Conservation (phyloP, 495 filamentous ascomycete genomes). For the Aspergillus haitiensis region DNA sequence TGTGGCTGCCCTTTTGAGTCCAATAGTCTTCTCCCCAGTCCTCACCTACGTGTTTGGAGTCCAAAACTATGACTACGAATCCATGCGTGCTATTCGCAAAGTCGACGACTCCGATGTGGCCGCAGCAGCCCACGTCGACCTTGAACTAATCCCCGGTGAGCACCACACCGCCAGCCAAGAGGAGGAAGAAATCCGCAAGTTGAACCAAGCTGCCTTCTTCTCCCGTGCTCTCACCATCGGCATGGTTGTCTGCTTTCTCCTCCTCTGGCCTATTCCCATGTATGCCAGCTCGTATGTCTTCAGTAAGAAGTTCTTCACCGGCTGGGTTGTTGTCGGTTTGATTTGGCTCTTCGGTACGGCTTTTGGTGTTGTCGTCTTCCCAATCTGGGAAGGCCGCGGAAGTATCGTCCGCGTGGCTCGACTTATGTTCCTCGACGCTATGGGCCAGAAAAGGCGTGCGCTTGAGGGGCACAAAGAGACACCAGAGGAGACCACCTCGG, state of each 20-base stretch:
- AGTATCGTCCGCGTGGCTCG: conserved; percentile 65
- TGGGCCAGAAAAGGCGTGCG: conserved; percentile 52
- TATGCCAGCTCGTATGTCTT: conserved; percentile 87
- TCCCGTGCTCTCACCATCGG: conserved; percentile 73
- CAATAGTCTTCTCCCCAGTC: conserved; percentile 74
- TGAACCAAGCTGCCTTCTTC: conserved; percentile 72
- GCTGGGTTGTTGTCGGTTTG: conserved; percentile 85
- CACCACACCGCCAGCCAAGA: conserved; percentile 33
- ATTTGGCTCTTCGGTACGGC: conserved; percentile 81
- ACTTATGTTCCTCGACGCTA: conserved; percentile 67
- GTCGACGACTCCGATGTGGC: conserved; percentile 81
- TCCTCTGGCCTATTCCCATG: conserved; percentile 96
- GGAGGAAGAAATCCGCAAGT: conserved; percentile 65
- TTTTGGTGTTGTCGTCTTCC: conserved; percentile 76
- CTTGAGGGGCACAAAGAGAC: conserved; percentile 27
- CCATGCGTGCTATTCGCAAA: conserved; percentile 79
- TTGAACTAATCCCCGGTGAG: conserved; percentile 65
- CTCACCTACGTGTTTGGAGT: conserved; percentile 71
- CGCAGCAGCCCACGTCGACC: conserved; percentile 64
- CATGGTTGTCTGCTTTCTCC: conserved; percentile 73
- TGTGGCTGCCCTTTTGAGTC: conserved; percentile 75
- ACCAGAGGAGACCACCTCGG: conserved; percentile 18
- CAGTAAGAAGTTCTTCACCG: conserved; percentile 87
- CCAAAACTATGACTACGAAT: conserved; percentile 87
- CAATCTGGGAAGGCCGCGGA: conserved; percentile 74